phyloP scores from a whole-genome alignment of 1,139 yeast species.

The Geotrichum europaeum region DNA sequence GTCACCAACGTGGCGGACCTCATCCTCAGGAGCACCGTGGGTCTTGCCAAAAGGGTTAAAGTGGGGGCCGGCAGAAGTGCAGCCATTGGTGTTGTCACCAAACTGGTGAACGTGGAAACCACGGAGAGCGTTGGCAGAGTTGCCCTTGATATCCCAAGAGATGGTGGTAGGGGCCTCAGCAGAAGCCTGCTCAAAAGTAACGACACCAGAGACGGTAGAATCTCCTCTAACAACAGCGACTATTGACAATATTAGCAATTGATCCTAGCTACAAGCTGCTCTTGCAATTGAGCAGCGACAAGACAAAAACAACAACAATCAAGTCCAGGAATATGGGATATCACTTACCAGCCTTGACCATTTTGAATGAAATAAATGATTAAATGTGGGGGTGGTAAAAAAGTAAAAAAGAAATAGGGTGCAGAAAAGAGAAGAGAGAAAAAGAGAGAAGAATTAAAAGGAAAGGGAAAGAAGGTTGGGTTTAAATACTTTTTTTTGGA shows the following conservation, averaged over 20 bases:
- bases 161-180: constrained; percentile 80
- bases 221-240: constrained; percentile 98
- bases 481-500: not conserved
- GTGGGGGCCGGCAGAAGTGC: constrained; percentile 98
- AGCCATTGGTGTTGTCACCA: constrained; percentile 98
- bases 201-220: constrained; percentile 79
- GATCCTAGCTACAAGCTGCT: not conserved
- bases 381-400: not conserved
- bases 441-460: not conserved
- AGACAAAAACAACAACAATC: not conserved
- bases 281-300: not conserved
- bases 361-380: not conserved
- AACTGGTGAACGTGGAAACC: constrained; percentile 98
- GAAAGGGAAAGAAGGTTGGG: not conserved
- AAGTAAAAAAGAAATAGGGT: not conserved
- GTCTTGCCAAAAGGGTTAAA: constrained; percentile 88
- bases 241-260: constrained; percentile 22
- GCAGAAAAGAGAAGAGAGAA: not conserved
- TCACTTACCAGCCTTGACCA: constrained; percentile 13
- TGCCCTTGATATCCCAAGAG: constrained; percentile 82
- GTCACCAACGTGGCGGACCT: constrained; percentile 92
- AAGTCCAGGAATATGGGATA: not conserved
- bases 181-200: constrained; percentile 72
- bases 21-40: constrained; percentile 94
- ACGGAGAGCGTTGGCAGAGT: constrained; percentile 78